These are phyloP conservation scores for Cutaneotrichosporon cyanovorans DNA, from an alignment of 1,284 basidiomycete genomes.

Conservation along the genomic window DNA sequence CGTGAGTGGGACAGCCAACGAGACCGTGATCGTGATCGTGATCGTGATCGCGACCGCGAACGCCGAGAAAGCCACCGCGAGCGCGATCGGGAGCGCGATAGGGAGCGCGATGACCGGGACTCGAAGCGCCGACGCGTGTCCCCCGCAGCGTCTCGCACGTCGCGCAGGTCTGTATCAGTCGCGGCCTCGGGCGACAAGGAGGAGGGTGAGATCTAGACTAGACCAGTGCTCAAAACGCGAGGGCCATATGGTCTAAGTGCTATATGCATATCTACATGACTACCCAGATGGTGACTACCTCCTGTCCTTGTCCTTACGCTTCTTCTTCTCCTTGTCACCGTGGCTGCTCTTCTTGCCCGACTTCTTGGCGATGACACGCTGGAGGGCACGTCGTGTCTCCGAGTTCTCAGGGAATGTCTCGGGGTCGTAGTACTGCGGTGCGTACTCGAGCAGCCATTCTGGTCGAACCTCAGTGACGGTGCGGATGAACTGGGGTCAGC, in stretches of 20 bases:
- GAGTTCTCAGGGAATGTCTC: slow-evolving; percentile 36
- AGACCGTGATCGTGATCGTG: slow-evolving; percentile 15
- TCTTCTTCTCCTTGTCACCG: slow-evolving; percentile 23
- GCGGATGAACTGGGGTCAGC: slow-evolving; percentile 65
- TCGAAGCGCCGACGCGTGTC: slow-evolving; percentile 18
- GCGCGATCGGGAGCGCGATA: slow-evolving; percentile 12
- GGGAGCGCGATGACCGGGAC: slow-evolving; percentile 17
- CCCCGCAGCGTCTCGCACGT: not conserved
- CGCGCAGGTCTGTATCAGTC: not conserved
- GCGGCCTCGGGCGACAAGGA: slow-evolving; percentile 5
- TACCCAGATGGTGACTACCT: not conserved
- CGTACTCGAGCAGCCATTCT: slow-evolving; percentile 86
- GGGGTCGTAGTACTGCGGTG: slow-evolving; percentile 60
- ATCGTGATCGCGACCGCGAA: slow-evolving; percentile 12
- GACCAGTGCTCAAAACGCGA: no score
- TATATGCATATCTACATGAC: not conserved
- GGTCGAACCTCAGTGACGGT: slow-evolving; percentile 82
- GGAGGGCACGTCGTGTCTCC: slow-evolving; percentile 36
- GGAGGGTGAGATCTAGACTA: slow-evolving; percentile 17
- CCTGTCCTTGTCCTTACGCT: slow-evolving; percentile 25
- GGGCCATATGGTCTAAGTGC: not conserved
- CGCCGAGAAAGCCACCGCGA: slow-evolving; percentile 8
- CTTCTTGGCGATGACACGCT: slow-evolving; percentile 31
- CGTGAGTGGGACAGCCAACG: slow-evolving; percentile 9
- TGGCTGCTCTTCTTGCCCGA: slow-evolving; percentile 15